Evolutionary conservation across 306 rosid species (phyloP).

Genomic region (Quercus suber): DNA sequence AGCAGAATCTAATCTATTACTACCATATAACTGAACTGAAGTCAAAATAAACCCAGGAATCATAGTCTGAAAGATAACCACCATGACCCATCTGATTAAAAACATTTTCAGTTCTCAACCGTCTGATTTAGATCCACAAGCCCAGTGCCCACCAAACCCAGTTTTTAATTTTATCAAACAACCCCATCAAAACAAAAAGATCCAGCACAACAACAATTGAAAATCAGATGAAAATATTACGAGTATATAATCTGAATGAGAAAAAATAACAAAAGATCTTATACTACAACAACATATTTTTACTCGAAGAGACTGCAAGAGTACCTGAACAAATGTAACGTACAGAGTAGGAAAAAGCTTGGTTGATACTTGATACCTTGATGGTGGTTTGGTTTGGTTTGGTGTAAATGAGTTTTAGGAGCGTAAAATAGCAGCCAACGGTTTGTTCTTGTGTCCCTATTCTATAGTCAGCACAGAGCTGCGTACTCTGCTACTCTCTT

Average conservation of each 20-base stretch:
- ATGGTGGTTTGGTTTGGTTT: background rate
- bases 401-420: background rate
- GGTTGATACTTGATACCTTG: background rate
- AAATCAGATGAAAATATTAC: background rate
- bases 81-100: background rate
- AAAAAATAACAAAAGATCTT: background rate
- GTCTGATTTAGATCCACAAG: background rate
- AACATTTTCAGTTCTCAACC: background rate
- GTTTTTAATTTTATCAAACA: background rate
- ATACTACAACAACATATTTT: background rate
- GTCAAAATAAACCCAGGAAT: background rate
- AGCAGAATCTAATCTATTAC: too few relatives aligned
- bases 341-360: background rate
- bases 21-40: too few relatives aligned
- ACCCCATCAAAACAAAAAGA: background rate
- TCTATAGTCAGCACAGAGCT: background rate
- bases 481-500: background rate
- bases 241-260: background rate
- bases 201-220: background rate
- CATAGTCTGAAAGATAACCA: background rate
- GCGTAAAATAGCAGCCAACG: background rate
- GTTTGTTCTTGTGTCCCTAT: background rate
- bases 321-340: background rate
- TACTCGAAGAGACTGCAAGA: background rate
- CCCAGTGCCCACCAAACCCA: background rate